Evolutionary conservation across 495 filamentous ascomycete genomes (phyloP), one percentile per base, ranked within the genome.

Genomic region (Extremus antarcticus): DNA sequence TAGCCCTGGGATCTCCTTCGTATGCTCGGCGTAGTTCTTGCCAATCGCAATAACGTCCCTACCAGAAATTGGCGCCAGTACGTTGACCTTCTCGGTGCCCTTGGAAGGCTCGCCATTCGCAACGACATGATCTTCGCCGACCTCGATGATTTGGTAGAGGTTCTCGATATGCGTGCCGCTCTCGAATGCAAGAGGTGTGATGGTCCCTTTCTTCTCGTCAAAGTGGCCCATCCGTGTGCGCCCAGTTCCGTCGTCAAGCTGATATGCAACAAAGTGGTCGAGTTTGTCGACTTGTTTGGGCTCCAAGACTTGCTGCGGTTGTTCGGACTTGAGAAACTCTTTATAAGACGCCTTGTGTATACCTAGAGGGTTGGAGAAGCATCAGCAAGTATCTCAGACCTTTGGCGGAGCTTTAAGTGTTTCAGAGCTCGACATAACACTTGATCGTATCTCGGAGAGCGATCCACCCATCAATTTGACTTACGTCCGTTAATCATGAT

Each of bases 21-120:
- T 71, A 59, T 80, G 78, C 53, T 78, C 74, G 25, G 63, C 67
- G 63, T 80, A 80, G 48, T 80, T 79, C 62, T 79, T 78, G 7
- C 77, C 78, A 13, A 80, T 71, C 2, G 71, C 71, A 1, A 79
- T 65, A 8, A 80, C 63, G 62, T 80, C 78, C n/a, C 77, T 68
- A 8, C 67, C 75, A 8, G 66, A 62, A 54, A 81, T 68, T 0
- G 78, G 73, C 0, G 78, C 65, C 1, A 77, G 69, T 9, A 75
- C 51, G 47, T 72, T 69, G 15, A 74, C 71, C 0, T 63, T 65
- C 25, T 61, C 58, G 24, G 60, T 65, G 11, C 71, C 60, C 25
- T 66, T 56, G 25, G 78, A 54, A n/a, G 69, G 46, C n/a, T 68
- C 59, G 2, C 63, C 66, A 19, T 62, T 29, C 25, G 65, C 54